Base-by-base conservation (phyloP, 352 stramenopile species). In the Phytophthora aleatoria region DNA sequence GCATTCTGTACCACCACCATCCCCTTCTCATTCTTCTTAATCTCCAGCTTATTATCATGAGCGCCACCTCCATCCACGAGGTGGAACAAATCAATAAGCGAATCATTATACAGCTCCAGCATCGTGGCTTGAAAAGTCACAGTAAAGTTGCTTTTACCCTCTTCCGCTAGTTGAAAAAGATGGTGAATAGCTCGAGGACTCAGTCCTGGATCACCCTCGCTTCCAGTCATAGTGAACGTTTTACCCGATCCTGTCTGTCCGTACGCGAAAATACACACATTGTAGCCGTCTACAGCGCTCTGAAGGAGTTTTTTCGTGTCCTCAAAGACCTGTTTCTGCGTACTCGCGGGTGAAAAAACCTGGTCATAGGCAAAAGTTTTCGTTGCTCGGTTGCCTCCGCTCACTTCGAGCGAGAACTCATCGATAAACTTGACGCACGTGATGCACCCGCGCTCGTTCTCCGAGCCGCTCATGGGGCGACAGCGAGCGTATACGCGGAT, bases 261-360 rank as follows among this genome's bases (percentile, higher is more conserved):
- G 62, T 98, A 98, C 4, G 93, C 94, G 58, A 98, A 98, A 64
- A 98, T 91, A 61, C 88, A 96, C n/a, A 95, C 89, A 52, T 97
- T 96, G 73, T 91, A 97, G 50, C 94, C 94, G 67, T 98, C 94
- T 11, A 98, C 47, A 20, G 88, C 89, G 16, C 80, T 95, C 67
- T 97, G 89, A 20, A 98, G 73, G 15, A 98, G 72, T 58, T 96
- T 94, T 60, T 94, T 96, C 12, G 88, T 97, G 74, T 98, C 94
- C 52, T 97, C 90, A 64, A 98, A 98, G 16, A 98, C 90, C 27
- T 92, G 68, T 0, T 92, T 76, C 67, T 96, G 89, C 13, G 81
- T 81, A 44, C 70, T 86, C 24, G 73, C 72, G 2, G 86, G 69
- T n/a, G 87, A 80, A 67, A 98, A 98, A 0, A 97, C 89, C 38